Evolutionary conservation across 306 rosid genomes (phyloP), one percentile per base, ranked within the genome.

Genomic region (Vicia sativa): DNA sequence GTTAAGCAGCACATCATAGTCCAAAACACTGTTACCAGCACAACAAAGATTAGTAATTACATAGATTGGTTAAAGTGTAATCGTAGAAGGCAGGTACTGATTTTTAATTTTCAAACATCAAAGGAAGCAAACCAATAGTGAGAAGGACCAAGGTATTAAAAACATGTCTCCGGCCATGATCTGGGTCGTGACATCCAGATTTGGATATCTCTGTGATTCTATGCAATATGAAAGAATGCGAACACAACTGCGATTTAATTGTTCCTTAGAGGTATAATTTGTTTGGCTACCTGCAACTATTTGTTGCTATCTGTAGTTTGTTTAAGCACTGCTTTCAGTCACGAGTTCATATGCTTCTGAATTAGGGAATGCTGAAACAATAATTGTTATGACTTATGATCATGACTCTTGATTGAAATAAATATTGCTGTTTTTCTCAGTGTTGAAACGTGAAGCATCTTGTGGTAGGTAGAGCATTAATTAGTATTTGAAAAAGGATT

Each of bases 1-100:
- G 62, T 90, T 90, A 34, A 93, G 87, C 78, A 93, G 87, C 78
- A 88, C 78, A 74, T 88, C 79, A 25, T 93, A 93, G 71, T 88
- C 86, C 73, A 90, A 63, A 53, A 85, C 31, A 56, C 97, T 93
- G 79, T 78, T 57, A 59, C 29, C 15, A 71, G 72, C 43, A 35
- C 28, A 62, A 77, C 12, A 34, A 7, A 69, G 65, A 43, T 43
- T 12, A 64, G 28, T 41, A 23, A 42, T 54, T 54, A 37, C 67
- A 8, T 11, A 23, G 43, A 39, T 19, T 52, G 7, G 9, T 14
- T 7, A 34, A 7, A 34, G 38, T 34, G 38, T 6, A 34, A 34
- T 34, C 38, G 1, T 34, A 7, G 8, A 34, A 34, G 37, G 37
- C 9, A 6, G 37, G 37, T 31, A 31, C 37, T 31, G 37, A 34